Percentiles rank a stretch among this genome's conserved stretches.
These are phyloP conservation scores for Colletotrichum noveboracense DNA, from an alignment of 2,329 filamentous ascomycete genomes.

Conservation along the genomic window DNA sequence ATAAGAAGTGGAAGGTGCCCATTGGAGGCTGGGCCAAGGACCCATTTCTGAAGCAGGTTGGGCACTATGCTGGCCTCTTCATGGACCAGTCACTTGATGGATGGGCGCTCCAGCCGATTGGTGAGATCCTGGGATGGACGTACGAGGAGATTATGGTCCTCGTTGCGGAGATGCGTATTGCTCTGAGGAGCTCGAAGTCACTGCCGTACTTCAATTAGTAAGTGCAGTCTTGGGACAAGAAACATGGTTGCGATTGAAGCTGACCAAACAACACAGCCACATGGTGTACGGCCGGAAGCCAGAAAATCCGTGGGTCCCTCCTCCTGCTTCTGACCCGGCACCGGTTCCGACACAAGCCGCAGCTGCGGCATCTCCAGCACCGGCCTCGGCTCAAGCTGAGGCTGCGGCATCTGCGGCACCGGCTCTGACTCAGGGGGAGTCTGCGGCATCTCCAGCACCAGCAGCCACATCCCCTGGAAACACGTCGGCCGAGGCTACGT, in stretches of 20 bases:
- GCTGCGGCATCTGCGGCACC: too few relatives aligned
- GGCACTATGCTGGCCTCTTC: conserved; percentile 25
- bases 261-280: neutral
- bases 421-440: too few relatives aligned
- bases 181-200: neutral
- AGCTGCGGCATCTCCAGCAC: too few relatives aligned
- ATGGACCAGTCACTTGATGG: conserved; percentile 29
- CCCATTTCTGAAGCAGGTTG: conserved; percentile 2
- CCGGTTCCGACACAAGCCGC: too few relatives aligned
- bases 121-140: conserved; percentile 32
- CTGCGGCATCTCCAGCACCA: too few relatives aligned
- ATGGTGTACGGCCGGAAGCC: conserved; percentile 5
- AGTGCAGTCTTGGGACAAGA: neutral
- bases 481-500: too few relatives aligned
- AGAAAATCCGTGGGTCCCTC: too few relatives aligned
- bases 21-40: conserved; percentile 23
- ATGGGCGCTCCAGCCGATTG: conserved; percentile 30
- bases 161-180: conserved; percentile 24
- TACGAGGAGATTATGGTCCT: conserved; percentile 29
- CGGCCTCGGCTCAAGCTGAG: too few relatives aligned
- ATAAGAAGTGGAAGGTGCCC: conserved; percentile 20
- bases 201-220: conserved; percentile 5
- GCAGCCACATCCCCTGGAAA: too few relatives aligned
- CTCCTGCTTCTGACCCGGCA: too few relatives aligned
- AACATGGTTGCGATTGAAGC: neutral